Conservation (phyloP, 164 flowering plant species). For the Akebia trifoliata region DNA sequence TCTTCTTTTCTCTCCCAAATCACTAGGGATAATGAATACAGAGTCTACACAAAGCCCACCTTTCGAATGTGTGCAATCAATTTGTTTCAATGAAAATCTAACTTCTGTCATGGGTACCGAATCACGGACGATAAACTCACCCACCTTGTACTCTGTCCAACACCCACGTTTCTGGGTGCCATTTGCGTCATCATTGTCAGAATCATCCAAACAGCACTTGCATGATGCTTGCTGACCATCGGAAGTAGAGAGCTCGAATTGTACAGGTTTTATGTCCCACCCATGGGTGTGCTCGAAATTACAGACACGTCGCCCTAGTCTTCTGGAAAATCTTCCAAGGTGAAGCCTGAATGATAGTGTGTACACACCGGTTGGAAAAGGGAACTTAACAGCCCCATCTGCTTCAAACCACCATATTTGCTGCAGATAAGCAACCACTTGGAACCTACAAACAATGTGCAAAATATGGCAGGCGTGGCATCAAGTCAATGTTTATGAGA, state of each 20-base stretch:
- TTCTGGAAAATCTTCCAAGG: conserved; percentile 45
- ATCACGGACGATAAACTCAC: conserved; percentile 47
- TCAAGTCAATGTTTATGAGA: not conserved
- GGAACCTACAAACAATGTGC: conserved; percentile 38
- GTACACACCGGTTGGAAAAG: conserved; percentile 56
- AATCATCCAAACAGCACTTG: conserved; percentile 37
- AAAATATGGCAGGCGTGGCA: not conserved
- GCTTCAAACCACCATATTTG: conserved; percentile 91
- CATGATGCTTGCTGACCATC: conserved; percentile 48
- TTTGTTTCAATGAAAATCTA: conserved; percentile 73
- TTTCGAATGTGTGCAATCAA: conserved; percentile 85
- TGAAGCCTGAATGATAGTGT: conserved; percentile 60
- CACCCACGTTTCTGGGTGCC: conserved; percentile 21
- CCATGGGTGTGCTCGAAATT: conserved; percentile 63
- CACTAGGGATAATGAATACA: conserved; percentile 47
- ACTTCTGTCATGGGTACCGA: conserved; percentile 27
- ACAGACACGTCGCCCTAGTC: conserved; percentile 43
- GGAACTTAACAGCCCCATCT: conserved; percentile 56
- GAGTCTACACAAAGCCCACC: conserved; percentile 78
- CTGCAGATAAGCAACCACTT: conserved; percentile 56
- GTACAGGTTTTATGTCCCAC: conserved; percentile 79
- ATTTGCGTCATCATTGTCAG: conserved; percentile 30
- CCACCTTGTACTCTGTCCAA: conserved; percentile 61
- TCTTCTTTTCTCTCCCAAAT: conserved; percentile 25
- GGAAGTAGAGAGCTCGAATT: conserved; percentile 53